Evolutionary conservation across 164 flowering plant species (phyloP).

Genomic region (Malania oleifera): DNA sequence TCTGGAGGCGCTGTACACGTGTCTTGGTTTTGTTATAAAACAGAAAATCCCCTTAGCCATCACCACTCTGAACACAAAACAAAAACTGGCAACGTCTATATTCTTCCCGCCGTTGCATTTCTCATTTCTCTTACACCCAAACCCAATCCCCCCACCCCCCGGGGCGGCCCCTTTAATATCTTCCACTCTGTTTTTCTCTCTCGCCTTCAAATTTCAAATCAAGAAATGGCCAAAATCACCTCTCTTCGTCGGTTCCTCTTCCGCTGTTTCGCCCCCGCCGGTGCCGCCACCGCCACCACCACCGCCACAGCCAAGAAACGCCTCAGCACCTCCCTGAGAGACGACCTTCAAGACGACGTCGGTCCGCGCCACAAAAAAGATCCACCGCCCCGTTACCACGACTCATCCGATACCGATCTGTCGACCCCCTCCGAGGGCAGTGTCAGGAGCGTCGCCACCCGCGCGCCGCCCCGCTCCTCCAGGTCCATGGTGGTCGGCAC

Average conservation of each 20-base stretch:
- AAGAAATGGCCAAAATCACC: slow-evolving; percentile 37
- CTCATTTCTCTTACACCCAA: too few relatives aligned
- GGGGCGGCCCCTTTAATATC: background rate
- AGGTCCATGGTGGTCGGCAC: slow-evolving; percentile 75
- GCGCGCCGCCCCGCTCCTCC: slow-evolving; percentile 34
- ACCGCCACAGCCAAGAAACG: slow-evolving; percentile 48
- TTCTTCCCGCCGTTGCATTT: too few relatives aligned
- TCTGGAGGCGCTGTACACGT: too few relatives aligned
- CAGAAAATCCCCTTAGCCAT: too few relatives aligned
- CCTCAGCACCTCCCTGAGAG: slow-evolving; percentile 58
- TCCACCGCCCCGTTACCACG: slow-evolving; percentile 5
- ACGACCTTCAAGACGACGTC: slow-evolving; percentile 26
- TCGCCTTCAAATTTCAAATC: background rate
- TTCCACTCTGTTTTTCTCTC: background rate
- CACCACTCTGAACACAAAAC: too few relatives aligned
- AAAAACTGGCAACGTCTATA: too few relatives aligned
- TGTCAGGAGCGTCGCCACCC: slow-evolving; percentile 1
- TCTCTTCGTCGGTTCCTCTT: slow-evolving; percentile 54
- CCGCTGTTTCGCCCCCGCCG: slow-evolving; percentile 44
- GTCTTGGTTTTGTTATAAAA: too few relatives aligned
- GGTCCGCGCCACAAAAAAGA: background rate
- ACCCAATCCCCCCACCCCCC: background rate
- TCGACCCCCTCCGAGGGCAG: slow-evolving; percentile 3
- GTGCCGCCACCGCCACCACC: slow-evolving; percentile 22
- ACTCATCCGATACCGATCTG: slow-evolving; percentile 10